Conservation (phyloP, 106 monocot species). For the Amphibolis antarctica region DNA sequence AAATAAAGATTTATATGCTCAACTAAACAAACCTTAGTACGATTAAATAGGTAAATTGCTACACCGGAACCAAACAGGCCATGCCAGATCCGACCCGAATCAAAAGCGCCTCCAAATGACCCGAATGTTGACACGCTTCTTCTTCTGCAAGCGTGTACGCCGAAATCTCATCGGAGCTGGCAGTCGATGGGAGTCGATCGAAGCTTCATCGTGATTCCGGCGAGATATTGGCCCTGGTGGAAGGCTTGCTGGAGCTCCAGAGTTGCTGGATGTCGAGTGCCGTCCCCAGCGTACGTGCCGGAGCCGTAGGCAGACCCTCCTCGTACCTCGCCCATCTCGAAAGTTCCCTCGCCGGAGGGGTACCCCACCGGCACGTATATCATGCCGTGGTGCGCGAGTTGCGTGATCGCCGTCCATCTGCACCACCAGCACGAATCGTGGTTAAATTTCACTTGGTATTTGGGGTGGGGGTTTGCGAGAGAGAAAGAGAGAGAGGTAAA, state of each 20-base stretch:
- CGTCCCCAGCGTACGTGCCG: constrained; percentile 8
- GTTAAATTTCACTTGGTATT: no score
- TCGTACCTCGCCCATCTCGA: constrained; percentile 7
- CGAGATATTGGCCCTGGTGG: constrained; percentile 5
- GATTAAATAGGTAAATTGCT: no score
- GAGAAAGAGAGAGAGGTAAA: not conserved
- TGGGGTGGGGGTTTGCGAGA: no score
- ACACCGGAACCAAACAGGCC: no score
- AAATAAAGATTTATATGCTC: no score
- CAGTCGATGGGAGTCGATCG: not conserved
- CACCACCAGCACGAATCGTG: not conserved
- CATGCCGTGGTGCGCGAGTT: constrained; percentile 12
- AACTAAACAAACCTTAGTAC: no score
- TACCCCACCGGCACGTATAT: constrained; percentile 7
- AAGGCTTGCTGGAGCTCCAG: constrained; percentile 6
- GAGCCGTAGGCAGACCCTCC: constrained; percentile 9
- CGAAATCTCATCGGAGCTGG: no score
- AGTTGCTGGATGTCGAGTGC: not conserved
- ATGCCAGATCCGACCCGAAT: no score
- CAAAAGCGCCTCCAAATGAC: no score
- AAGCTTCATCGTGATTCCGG: constrained; percentile 6
- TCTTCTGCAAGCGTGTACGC: no score
- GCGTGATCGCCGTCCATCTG: constrained; percentile 6
- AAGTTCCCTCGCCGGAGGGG: constrained; percentile 4
- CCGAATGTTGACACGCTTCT: no score